These are phyloP conservation scores for Talaromyces islandicus DNA, from an alignment of 2,329 filamentous ascomycete species.

Conservation along the genomic window DNA sequence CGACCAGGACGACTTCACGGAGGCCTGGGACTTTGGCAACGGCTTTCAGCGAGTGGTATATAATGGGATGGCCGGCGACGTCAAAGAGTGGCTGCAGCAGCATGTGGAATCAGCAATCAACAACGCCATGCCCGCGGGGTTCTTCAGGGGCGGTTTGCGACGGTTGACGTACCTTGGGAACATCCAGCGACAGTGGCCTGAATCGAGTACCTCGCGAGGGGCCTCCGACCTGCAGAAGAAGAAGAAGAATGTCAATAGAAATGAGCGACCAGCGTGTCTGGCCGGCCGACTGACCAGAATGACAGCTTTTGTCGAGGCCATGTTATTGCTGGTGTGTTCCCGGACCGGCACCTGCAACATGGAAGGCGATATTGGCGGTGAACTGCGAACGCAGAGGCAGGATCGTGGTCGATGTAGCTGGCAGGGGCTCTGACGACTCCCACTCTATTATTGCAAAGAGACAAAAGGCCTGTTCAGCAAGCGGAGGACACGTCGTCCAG, in stretches of 20 bases:
- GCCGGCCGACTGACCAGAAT: constrained; percentile 63
- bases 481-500: neutral
- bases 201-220: constrained; percentile 94
- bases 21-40: constrained; percentile 86
- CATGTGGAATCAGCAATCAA: constrained; percentile 4
- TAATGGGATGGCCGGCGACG: constrained; percentile 95
- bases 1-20: constrained; percentile 94
- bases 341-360: constrained; percentile 44
- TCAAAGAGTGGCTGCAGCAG: constrained; percentile 85
- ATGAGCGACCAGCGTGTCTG: neutral
- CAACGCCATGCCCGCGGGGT: constrained; percentile 11
- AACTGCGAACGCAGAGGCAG: neutral
- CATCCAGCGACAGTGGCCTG: constrained; percentile 86
- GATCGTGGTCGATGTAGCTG: neutral
- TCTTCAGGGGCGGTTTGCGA: constrained; percentile 11
- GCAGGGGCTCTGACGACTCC: neutral
- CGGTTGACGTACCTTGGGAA: constrained; percentile 72
- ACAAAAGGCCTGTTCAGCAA: neutral
- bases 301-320: constrained; percentile 78
- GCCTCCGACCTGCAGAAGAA: constrained; percentile 68
- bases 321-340: constrained; percentile 27
- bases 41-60: constrained; percentile 93
- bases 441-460: neutral
- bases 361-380: neutral
- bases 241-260: neutral